These are phyloP conservation scores for Corynespora cassiicola DNA, from an alignment of 2,329 filamentous ascomycete genomes.

Conservation along the genomic window DNA sequence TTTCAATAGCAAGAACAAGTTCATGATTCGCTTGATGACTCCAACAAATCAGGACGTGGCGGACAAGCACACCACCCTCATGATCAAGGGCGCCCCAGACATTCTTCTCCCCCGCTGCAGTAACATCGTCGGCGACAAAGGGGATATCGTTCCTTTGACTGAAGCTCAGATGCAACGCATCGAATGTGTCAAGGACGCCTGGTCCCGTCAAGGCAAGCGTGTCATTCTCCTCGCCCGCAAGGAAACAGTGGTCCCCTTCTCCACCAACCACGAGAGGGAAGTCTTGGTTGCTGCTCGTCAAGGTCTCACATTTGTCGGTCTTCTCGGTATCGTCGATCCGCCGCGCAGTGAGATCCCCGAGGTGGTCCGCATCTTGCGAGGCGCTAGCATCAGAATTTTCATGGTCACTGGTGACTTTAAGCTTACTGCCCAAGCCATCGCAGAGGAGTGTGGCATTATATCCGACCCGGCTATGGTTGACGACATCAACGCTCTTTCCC, in stretches of 20 bases:
- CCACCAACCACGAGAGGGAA: constrained; percentile 63
- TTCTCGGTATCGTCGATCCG: constrained; percentile 67
- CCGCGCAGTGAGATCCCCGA: constrained; percentile 65
- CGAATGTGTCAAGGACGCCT: constrained; percentile 69
- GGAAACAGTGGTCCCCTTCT: constrained; percentile 49
- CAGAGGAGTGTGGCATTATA: constrained; percentile 74
- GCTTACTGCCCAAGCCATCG: constrained; percentile 76
- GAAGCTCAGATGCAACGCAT: constrained; percentile 54
- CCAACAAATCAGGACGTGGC: constrained; percentile 33
- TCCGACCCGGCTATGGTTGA: constrained; percentile 61
- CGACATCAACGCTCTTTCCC: constrained; percentile 58
- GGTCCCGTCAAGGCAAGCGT: constrained; percentile 72
- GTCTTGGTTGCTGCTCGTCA: constrained; percentile 60
- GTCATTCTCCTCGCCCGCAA: constrained; percentile 73
- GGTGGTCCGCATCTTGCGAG: constrained; percentile 67
- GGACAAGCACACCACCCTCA: constrained; percentile 55
- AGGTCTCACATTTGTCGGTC: constrained; percentile 60
- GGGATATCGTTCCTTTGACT: constrained; percentile 59
- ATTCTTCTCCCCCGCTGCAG: constrained; percentile 71
- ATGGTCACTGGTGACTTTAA: constrained; percentile 86
- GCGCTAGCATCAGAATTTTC: constrained; percentile 76
- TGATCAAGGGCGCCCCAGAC: constrained; percentile 82
- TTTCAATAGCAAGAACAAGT: constrained; percentile 87
- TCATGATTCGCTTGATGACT: constrained; percentile 71
- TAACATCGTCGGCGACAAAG: constrained; percentile 62